These are phyloP conservation scores for Styphnolobium japonicum DNA, from an alignment of 306 rosid genomes.

Conservation along the genomic window DNA sequence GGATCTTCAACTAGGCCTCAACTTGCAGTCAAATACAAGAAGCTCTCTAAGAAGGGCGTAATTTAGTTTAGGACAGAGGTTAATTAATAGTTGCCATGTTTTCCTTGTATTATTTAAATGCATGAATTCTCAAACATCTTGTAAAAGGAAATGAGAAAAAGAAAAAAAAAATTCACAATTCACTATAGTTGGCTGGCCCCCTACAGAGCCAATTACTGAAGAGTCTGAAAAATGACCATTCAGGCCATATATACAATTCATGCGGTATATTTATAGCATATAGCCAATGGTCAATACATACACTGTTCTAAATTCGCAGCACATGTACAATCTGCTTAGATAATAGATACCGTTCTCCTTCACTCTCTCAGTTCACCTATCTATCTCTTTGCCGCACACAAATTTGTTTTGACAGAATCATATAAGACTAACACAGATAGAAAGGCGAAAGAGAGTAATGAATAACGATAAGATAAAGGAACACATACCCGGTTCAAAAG, in stretches of 20 bases:
- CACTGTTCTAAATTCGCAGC: neutral
- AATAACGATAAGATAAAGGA: neutral
- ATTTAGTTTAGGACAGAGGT: conserved; percentile 11
- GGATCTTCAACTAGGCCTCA: conserved; percentile 79
- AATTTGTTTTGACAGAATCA: neutral
- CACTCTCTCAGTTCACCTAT: neutral
- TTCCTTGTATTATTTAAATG: conserved; percentile 25
- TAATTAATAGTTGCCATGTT: neutral
- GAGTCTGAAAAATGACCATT: conserved; percentile 7
- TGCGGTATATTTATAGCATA: conserved; percentile 20
- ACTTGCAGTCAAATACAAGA: conserved; percentile 41
- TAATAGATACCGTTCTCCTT: neutral
- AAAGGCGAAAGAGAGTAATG: neutral
- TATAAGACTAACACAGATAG: neutral
- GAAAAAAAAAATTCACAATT: neutral
- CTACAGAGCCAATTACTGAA: neutral
- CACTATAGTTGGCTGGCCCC: conserved; percentile 8
- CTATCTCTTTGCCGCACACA: neutral
- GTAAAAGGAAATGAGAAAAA: neutral
- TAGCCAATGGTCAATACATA: conserved; percentile 4
- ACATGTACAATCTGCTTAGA: neutral
- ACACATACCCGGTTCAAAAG: neutral
- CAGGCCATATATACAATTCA: conserved; percentile 2
- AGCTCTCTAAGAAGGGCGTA: conserved; percentile 42
- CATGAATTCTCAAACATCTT: conserved; percentile 11